A percentile compares a stretch with the other conserved stretches of the same genome.
These are phyloP conservation scores for Plicaturopsis crispa DNA, from an alignment of 768 basidiomycete genomes.

Conservation along the genomic window DNA sequence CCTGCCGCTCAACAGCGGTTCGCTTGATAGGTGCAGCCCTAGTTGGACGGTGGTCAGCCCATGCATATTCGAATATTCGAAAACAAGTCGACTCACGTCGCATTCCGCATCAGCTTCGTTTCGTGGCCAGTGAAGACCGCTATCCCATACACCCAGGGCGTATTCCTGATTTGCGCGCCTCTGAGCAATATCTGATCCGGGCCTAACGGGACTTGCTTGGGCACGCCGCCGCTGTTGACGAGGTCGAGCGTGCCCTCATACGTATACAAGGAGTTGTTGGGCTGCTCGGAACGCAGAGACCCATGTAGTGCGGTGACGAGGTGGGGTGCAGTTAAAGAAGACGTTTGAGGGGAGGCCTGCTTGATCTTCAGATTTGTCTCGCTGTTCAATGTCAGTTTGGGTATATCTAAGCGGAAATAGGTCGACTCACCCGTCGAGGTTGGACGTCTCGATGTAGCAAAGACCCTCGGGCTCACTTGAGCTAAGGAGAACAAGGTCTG, in stretches of 20 bases:
- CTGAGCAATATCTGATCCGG: slow-evolving; percentile 92
- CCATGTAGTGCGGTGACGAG: slow-evolving; percentile 71
- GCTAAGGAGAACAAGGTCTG: slow-evolving; percentile 81
- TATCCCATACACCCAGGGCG: slow-evolving; percentile 92
- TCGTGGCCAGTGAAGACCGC: slow-evolving; percentile 96
- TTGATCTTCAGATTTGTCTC: slow-evolving; percentile 99
- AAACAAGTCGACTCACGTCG: slow-evolving; percentile 59
- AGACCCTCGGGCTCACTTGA: slow-evolving; percentile 96
- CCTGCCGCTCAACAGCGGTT: slow-evolving; percentile 92
- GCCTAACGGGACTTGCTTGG: slow-evolving; percentile 83
- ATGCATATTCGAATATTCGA: not conserved
- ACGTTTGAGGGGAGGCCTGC: slow-evolving; percentile 81
- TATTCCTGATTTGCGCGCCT: slow-evolving; percentile 94
- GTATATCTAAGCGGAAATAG: slow-evolving; percentile 1
- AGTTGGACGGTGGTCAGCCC: not conserved
- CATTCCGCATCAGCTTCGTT: slow-evolving; percentile 97
- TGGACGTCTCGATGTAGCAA: slow-evolving; percentile 97
- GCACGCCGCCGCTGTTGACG: slow-evolving; percentile 43
- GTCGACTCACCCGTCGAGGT: slow-evolving; percentile 79
- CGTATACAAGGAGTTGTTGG: slow-evolving; percentile 96
- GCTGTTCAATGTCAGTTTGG: slow-evolving; percentile 38
- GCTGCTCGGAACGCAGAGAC: slow-evolving; percentile 88
- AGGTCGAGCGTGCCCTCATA: slow-evolving; percentile 81
- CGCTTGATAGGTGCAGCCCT: slow-evolving; percentile 89
- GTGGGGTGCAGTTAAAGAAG: slow-evolving; percentile 68